phyloP scores from a whole-genome alignment of 495 filamentous ascomycete genomes.

The Aspergillus bridgeri region DNA sequence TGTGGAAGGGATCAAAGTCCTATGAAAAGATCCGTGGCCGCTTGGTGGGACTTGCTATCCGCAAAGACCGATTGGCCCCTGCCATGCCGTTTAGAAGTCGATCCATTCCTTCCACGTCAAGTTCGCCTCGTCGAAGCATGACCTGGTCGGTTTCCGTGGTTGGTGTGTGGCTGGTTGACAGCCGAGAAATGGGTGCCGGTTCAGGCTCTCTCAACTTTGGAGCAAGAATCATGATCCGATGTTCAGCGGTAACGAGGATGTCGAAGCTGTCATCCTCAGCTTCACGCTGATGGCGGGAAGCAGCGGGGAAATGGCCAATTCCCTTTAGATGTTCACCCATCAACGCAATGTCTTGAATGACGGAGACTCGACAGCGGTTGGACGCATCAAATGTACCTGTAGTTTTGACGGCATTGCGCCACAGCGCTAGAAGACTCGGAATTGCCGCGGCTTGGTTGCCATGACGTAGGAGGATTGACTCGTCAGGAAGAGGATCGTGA shows the following conservation, averaged over 20 bases:
- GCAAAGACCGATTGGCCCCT: conserved; percentile 26
- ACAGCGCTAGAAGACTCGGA: conserved; percentile 62
- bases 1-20: not conserved
- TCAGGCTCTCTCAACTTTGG: conserved; percentile 33
- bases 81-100: conserved; percentile 47
- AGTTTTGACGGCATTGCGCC: conserved; percentile 59
- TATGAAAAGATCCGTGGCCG: conserved; percentile 36
- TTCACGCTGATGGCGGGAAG: conserved; percentile 28
- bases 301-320: conserved; percentile 51
- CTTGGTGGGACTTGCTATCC: conserved; percentile 41
- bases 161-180: conserved; percentile 19
- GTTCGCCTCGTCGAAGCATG: conserved; percentile 42
- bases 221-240: conserved; percentile 57
- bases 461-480: conserved; percentile 65
- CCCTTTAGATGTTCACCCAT: conserved; percentile 64
- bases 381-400: conserved; percentile 54
- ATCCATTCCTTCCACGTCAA: conserved; percentile 53
- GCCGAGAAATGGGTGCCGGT: conserved; percentile 5
- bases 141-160: conserved; percentile 38
- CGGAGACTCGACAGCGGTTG: conserved; percentile 42
- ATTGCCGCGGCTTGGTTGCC: conserved; percentile 60
- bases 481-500: conserved; percentile 51
- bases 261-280: conserved; percentile 50
- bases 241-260: conserved; percentile 62
- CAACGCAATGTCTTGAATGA: conserved; percentile 50